These are phyloP conservation scores for Ceratocystis destructans DNA, from an alignment of 2,329 filamentous ascomycete genomes.

Conservation along the genomic window DNA sequence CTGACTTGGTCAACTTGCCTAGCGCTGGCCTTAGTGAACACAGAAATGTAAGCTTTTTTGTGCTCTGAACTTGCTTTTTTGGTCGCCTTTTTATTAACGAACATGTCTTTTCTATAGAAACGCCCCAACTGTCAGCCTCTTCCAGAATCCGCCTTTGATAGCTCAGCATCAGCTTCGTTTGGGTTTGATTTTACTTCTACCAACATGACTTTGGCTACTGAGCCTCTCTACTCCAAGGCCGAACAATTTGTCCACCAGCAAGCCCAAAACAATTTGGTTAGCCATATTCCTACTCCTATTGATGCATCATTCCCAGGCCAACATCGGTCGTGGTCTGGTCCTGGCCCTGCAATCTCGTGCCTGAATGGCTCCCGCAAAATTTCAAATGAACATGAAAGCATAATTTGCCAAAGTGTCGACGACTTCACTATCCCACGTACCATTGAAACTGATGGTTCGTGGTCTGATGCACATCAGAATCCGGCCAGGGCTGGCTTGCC, in stretches of 20 bases:
- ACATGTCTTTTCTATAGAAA: slow-evolving; percentile 10
- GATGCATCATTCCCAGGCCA: slow-evolving; percentile 42
- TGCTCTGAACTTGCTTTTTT: not conserved
- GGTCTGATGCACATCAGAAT: slow-evolving; percentile 39
- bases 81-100: slow-evolving; percentile 3
- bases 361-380: slow-evolving; percentile 2
- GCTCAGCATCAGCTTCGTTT: not conserved
- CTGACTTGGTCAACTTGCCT: slow-evolving; percentile 1
- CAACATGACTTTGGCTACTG: slow-evolving; percentile 41
- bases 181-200: slow-evolving; percentile 20
- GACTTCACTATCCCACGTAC: slow-evolving; percentile 37
- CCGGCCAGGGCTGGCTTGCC: slow-evolving; percentile 26
- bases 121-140: slow-evolving; percentile 17
- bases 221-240: slow-evolving; percentile 22
- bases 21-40: slow-evolving; percentile 16
- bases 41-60: slow-evolving; percentile 17
- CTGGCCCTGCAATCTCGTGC: slow-evolving; percentile 25
- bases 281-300: slow-evolving; percentile 46
- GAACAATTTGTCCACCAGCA: slow-evolving; percentile 19
- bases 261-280: slow-evolving; percentile 23
- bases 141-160: not conserved
- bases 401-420: not conserved
- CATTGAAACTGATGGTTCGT: slow-evolving; percentile 33
- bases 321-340: slow-evolving; percentile 30
- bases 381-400: slow-evolving; percentile 1